Evolutionary conservation across 495 filamentous ascomycete genomes (phyloP).

Genomic region (Penicillium coprophilum): DNA sequence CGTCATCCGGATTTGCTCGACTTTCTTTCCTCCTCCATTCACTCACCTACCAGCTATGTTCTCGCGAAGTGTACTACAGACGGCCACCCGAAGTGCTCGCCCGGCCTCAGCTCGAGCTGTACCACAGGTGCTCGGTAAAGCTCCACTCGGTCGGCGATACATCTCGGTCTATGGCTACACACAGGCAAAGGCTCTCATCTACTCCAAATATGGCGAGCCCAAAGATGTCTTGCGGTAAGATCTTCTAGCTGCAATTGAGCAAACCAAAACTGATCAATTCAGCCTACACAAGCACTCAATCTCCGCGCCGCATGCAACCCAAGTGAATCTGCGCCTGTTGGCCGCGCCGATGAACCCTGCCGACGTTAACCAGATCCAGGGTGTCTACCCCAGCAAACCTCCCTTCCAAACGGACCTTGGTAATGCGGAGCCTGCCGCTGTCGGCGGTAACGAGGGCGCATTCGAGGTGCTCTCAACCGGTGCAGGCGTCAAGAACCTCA

Average conservation of each 20-base stretch:
- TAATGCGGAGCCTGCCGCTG: constrained; percentile 68
- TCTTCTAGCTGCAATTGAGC: background rate
- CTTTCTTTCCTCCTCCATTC: background rate
- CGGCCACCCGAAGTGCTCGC: constrained; percentile 21
- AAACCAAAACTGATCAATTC: constrained; percentile 4
- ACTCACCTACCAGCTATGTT: constrained; percentile 31
- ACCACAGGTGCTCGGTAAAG: constrained; percentile 32
- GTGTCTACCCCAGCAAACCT: constrained; percentile 88
- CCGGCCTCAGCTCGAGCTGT: constrained; percentile 14
- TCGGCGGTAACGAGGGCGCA: constrained; percentile 86
- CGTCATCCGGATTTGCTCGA: constrained; percentile 25
- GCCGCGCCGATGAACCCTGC: constrained; percentile 93
- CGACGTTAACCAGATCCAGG: constrained; percentile 95
- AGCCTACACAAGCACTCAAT: constrained; percentile 83
- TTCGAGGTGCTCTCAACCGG: constrained; percentile 78
- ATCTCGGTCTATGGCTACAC: constrained; percentile 91
- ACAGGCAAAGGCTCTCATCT: constrained; percentile 90
- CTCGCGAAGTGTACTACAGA: constrained; percentile 30
- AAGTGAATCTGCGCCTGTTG: constrained; percentile 72
- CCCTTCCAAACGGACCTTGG: constrained; percentile 69
- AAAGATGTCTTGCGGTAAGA: constrained; percentile 70
- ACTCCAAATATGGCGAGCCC: constrained; percentile 82
- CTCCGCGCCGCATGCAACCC: constrained; percentile 60
- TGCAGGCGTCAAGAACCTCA: constrained; percentile 50
- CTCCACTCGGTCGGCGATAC: constrained; percentile 31